Evolutionary conservation across 495 filamentous ascomycete genomes (phyloP).

Genomic region (Rostrohypoxylon terebratum): DNA sequence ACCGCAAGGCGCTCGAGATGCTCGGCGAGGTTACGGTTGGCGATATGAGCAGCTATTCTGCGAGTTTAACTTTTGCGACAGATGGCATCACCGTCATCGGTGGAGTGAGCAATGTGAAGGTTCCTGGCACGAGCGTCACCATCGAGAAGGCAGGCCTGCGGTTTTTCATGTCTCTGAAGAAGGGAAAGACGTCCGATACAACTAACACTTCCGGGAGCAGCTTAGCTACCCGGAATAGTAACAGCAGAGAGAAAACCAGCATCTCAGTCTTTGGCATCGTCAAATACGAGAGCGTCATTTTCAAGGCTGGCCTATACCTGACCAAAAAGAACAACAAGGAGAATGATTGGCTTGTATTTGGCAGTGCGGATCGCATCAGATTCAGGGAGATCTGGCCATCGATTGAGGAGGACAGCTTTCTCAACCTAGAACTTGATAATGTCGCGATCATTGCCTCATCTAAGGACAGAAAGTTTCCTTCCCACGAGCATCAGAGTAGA

Average conservation of each 20-base stretch:
- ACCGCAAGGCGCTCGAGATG: background rate
- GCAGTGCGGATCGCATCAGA: background rate
- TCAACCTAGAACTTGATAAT: background rate
- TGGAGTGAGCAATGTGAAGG: background rate
- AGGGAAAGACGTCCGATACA: background rate
- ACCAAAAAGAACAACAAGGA: background rate
- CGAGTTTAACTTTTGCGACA: background rate
- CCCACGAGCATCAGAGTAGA: too few species aligned
- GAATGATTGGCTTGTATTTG: background rate
- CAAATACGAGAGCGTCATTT: background rate
- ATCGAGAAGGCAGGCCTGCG: background rate
- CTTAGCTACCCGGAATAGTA: too few species aligned
- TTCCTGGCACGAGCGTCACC: background rate
- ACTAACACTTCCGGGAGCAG: too few species aligned
- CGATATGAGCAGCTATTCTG: background rate
- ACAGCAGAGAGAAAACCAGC: background rate
- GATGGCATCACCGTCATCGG: background rate
- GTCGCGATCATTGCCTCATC: background rate
- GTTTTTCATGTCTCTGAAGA: background rate
- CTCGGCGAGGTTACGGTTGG: background rate
- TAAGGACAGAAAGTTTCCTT: background rate
- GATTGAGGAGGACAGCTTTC: background rate
- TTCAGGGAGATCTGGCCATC: background rate
- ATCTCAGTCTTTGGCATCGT: background rate
- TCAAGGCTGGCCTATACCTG: background rate